Evolutionary conservation across 495 filamentous ascomycete genomes (phyloP).

Genomic region (Saxophila tyrrhenica): DNA sequence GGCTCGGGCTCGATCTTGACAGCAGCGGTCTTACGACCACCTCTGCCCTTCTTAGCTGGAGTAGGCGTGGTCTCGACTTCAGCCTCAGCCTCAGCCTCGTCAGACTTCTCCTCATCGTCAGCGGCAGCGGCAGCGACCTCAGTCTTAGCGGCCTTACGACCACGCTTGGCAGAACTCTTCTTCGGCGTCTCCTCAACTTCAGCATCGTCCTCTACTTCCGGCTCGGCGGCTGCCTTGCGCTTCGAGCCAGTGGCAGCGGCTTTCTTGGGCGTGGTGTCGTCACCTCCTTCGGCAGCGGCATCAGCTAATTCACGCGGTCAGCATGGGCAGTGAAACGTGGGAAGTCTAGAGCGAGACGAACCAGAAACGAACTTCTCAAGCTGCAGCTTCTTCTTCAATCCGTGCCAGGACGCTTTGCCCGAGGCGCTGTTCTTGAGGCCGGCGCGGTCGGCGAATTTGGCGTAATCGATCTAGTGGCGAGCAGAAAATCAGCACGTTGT

Average conservation of each 20-base stretch:
- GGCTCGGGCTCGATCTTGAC: no score
- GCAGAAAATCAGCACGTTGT: no score
- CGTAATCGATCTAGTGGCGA: slow-evolving; percentile 8
- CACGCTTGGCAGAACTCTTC: neutral
- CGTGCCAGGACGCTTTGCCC: slow-evolving; percentile 9
- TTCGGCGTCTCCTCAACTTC: neutral
- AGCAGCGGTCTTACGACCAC: no score
- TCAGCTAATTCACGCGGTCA: neutral
- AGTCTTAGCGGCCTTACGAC: neutral
- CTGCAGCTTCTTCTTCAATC: slow-evolving; percentile 10
- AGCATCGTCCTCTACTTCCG: neutral
- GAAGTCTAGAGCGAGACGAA: no score
- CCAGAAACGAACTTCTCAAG: neutral
- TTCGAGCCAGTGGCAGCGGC: neutral
- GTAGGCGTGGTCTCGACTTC: no score
- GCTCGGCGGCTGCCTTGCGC: slow-evolving; percentile 2
- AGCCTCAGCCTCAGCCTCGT: neutral
- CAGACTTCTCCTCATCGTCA: neutral
- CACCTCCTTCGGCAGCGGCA: neutral
- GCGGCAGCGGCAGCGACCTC: neutral
- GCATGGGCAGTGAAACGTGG: no score
- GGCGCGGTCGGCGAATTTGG: neutral
- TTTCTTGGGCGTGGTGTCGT: neutral
- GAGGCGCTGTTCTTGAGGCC: slow-evolving; percentile 5
- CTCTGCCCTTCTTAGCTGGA: no score